Conservation (phyloP, 164 flowering plant species). For the Litsea cubeba region DNA sequence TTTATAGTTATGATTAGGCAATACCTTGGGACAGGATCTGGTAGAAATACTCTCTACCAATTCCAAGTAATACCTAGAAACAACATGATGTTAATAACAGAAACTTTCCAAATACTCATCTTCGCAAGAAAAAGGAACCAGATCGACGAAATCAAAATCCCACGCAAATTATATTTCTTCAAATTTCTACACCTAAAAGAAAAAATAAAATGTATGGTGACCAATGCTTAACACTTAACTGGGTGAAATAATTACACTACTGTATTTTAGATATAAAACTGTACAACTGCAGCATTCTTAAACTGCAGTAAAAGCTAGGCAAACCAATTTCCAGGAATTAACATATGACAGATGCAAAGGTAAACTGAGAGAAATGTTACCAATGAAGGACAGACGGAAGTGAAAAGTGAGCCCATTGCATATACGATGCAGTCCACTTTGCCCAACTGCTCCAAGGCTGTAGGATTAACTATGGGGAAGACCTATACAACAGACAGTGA, state of each 20-base stretch:
- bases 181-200: background rate
- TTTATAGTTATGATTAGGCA: background rate
- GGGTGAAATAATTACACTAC: too few relatives aligned
- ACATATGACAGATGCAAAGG: background rate
- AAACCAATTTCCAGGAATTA: background rate
- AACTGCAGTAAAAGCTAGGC: background rate
- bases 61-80: constrained; percentile 71
- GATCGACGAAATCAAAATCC: background rate
- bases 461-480: constrained; percentile 66
- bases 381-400: constrained; percentile 94
- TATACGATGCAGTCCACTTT: constrained; percentile 78
- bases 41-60: constrained; percentile 85
- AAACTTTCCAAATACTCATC: background rate
- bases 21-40: constrained; percentile 85
- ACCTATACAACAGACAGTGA: constrained; percentile 42
- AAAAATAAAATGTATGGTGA: too few relatives aligned
- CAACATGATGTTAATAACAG: constrained; percentile 9
- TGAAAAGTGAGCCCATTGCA: constrained; percentile 97
- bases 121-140: background rate
- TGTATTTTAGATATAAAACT: too few relatives aligned
- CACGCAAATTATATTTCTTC: background rate
- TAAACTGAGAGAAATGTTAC: constrained; percentile 30
- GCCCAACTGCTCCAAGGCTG: constrained; percentile 70
- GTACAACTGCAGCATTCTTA: too few relatives aligned
- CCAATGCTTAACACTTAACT: too few relatives aligned